Evolutionary conservation across 306 rosid species (phyloP).

Genomic region (Trifolium repens): DNA sequence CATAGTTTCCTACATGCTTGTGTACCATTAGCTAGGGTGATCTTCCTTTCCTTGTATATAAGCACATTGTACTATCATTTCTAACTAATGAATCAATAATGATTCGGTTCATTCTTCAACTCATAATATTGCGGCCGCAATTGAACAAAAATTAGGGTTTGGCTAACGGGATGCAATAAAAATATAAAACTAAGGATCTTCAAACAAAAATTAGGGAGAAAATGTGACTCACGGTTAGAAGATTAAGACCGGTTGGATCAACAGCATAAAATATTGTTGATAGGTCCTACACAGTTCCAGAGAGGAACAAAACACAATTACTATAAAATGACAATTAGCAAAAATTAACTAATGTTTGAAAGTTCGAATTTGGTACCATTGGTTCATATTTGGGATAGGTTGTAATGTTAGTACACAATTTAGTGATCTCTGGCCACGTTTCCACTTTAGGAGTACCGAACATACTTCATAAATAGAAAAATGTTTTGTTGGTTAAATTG

Average conservation of each 20-base stretch:
- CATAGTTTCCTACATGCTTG: too few species aligned
- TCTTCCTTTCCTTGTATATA: too few species aligned
- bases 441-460: conserved; percentile 42
- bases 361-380: conserved; percentile 18
- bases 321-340: not conserved
- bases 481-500: not conserved
- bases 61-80: too few species aligned
- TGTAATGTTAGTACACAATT: not conserved
- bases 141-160: not conserved
- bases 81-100: too few species aligned
- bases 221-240: conserved; percentile 35
- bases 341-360: not conserved
- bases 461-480: conserved; percentile 28
- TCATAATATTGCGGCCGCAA: too few species aligned
- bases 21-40: too few species aligned
- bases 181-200: not conserved
- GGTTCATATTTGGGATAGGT: not conserved
- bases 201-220: not conserved
- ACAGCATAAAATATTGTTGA: not conserved
- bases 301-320: not conserved
- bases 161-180: not conserved
- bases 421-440: conserved; percentile 35
- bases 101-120: too few species aligned
- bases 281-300: conserved; percentile 21
- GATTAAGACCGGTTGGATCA: conserved; percentile 27